Base-by-base conservation (phyloP, 257 asterid genomes). In the Forsythia suspensa region DNA sequence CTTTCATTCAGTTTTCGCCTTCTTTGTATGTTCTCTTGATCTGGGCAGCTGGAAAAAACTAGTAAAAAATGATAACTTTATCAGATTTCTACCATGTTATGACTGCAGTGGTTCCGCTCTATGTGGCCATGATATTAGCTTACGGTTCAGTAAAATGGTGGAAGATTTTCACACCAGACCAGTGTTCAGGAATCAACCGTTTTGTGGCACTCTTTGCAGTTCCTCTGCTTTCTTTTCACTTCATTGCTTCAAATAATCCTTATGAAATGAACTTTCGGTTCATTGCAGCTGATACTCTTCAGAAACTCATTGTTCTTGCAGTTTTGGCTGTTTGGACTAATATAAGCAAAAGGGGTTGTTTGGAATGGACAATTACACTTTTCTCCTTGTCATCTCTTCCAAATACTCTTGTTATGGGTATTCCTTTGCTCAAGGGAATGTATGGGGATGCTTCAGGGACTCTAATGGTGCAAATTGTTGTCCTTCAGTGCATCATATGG, bases 71-170 rank as follows among this genome's bases (percentile, higher is more conserved):
- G 96, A 91, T 91, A 34, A 75, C 86, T 67, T 44, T 76, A 38
- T 20, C 84, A 43, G 94, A 91, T 81, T 89, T 91, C 63, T 91
- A 91, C 87, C 94, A 89, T 81, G 96, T 91, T n/a, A 87, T 91
- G 92, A 91, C 96, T 46, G 94, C 94, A 2, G 86, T 91, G 20
- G 91, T 91, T n/a, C 96, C 96, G 15, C 94, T 91, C n/a, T 91
- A 91, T 76, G 96, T 89, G 40, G 92, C 96, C 81, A 91, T 91
- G 96, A 79, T 88, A 18, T 74, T 89, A 51, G 96, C 94, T 20
- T 91, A 91, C 46, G 96, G 94, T 63, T 89, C 96, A 1, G 96
- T 91, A 4, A 88, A 87, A 74, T 91, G 96, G 96, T 91, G 96
- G 96, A 89, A 89, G 63, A 91, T 91, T 75, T 91, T 91, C 84